Base-by-base conservation (phyloP, 768 basidiomycete species). In the Leucocoprinus leucothites region DNA sequence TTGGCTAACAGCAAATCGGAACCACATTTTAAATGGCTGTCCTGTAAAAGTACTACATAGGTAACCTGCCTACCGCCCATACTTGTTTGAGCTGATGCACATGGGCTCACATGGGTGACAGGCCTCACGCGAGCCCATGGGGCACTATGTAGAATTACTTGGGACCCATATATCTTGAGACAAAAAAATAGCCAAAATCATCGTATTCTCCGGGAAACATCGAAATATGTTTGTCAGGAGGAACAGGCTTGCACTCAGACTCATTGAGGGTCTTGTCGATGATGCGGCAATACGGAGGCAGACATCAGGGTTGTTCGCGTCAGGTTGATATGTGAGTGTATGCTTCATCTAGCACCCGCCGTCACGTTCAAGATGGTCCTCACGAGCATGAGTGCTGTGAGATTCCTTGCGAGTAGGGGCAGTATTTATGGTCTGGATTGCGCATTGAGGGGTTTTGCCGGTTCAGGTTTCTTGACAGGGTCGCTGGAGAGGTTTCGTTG, bases 221-320 rank as follows among this genome's bases (percentile, higher is more conserved):
- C n/a, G n/a, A 96, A 53, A 91, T 89, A 71, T 94, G 91, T 81
- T 96, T 96, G 85, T 97, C 96, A 11, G 96, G 96, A 60, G 96
- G 96, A 35, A 98, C 93, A 38, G 89, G 67, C 79, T 95, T 95
- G 87, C 95, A 96, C 77, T 98, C 96, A 64, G 84, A 87, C 76
- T 96, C 92, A 67, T 99, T 96, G 43, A 98, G 82, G 42, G 97
- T 98, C 47, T 72, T 82, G 61, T 72, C 78, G 65, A 92, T 95
- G 61, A 99, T 97, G 24, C 69, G 67, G 64, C 97, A 91, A 75
- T 98, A 99, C 65, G 82, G 71, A 99, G 84, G 42, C 86, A 86
- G 58, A 98, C 94, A 54, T 93, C 85, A 9, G 94, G 93, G 58
- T 78, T 83, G 56, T 75, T 71, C 56, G 79, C 69, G 65, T 97